Conservation (phyloP, 495 filamentous ascomycete species). For the Neurospora intermedia region DNA sequence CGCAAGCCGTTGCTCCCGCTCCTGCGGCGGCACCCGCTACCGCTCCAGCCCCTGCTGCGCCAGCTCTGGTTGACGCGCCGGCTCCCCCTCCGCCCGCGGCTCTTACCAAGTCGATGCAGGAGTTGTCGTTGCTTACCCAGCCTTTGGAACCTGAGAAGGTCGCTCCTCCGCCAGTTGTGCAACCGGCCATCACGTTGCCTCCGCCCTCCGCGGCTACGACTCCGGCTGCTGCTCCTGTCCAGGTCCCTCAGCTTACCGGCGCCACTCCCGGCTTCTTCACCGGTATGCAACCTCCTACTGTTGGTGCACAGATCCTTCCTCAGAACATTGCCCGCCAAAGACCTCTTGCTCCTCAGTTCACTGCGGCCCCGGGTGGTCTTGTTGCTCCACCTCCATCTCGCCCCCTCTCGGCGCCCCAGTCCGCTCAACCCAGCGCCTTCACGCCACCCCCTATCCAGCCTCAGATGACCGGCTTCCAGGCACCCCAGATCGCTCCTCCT, state of each 20-base stretch:
- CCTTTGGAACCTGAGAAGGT: slow-evolving; percentile 66
- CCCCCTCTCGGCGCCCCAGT: slow-evolving; percentile 82
- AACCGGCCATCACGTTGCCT: slow-evolving; percentile 18
- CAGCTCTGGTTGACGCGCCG: slow-evolving; percentile 27
- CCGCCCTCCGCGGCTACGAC: slow-evolving; percentile 32
- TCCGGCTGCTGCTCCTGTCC: slow-evolving; percentile 29
- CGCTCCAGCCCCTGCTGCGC: slow-evolving; percentile 15
- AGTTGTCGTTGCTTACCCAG: slow-evolving; percentile 63
- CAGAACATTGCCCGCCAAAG: slow-evolving; percentile 50
- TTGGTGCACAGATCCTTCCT: slow-evolving; percentile 31
- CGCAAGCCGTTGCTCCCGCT: slow-evolving; percentile 23
- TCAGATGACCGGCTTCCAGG: slow-evolving; percentile 67
- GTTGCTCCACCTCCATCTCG: slow-evolving; percentile 73
- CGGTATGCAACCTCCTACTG: slow-evolving; percentile 23
- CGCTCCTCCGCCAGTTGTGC: slow-evolving; percentile 36
- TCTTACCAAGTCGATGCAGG: slow-evolving; percentile 63
- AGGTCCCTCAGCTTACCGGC: slow-evolving; percentile 41
- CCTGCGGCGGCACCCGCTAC: slow-evolving; percentile 32
- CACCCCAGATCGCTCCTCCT: slow-evolving; percentile 48
- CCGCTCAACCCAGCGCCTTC: slow-evolving; percentile 64
- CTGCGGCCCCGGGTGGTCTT: slow-evolving; percentile 46
- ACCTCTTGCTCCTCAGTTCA: slow-evolving; percentile 56
- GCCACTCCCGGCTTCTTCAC: slow-evolving; percentile 40
- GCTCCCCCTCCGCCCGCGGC: slow-evolving; percentile 22
- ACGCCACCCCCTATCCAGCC: slow-evolving; percentile 67